These are phyloP conservation scores for Flueggea neowawraea DNA, from an alignment of 441 rosid species.

Conservation along the genomic window DNA sequence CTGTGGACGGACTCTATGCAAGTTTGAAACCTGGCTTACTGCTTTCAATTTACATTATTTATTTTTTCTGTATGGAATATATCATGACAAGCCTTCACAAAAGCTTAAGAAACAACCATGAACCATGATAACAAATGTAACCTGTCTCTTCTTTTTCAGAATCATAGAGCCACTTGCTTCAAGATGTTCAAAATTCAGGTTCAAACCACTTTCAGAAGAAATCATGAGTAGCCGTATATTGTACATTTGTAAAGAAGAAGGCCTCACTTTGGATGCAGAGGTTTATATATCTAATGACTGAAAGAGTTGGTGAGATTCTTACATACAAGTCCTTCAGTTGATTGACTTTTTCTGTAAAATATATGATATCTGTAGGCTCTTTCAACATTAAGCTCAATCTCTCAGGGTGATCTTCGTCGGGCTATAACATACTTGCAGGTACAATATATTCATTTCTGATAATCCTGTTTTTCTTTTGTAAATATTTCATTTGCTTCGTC, in stretches of 20 bases:
- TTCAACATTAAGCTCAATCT: constrained; percentile 75
- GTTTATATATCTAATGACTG: constrained; percentile 25
- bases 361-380: constrained; percentile 50
- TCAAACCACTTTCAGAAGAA: constrained; percentile 94
- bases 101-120: no score
- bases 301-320: constrained; percentile 10
- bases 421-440: constrained; percentile 97
- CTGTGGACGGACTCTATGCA: no score
- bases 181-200: constrained; percentile 98
- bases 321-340: neutral
- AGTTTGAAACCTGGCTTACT: no score
- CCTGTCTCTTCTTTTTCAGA: constrained; percentile 26
- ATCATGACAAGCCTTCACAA: no score
- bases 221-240: constrained; percentile 77
- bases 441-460: neutral
- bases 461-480: no score
- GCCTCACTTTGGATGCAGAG: constrained; percentile 66
- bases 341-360: constrained; percentile 8
- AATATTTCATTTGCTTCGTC: neutral
- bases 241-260: constrained; percentile 90
- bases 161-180: constrained; percentile 99
- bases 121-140: no score
- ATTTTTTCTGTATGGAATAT: no score
- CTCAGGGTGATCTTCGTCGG: constrained; percentile 97
- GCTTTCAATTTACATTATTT: no score